These are phyloP conservation scores for Cudoniella acicularis DNA, from an alignment of 495 filamentous ascomycete species.

Conservation along the genomic window DNA sequence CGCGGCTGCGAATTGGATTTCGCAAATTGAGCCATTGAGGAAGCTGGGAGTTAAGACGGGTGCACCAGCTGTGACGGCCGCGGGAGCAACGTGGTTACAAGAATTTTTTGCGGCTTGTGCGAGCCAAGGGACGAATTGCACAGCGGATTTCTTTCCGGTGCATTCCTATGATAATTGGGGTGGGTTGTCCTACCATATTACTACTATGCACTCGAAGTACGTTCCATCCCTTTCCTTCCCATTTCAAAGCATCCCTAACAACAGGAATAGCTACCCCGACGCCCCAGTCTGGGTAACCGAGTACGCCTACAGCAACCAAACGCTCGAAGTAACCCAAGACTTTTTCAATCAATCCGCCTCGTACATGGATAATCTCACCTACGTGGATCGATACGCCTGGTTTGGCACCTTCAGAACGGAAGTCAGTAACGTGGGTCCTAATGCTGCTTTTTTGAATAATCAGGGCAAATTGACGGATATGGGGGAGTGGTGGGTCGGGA, in stretches of 20 bases:
- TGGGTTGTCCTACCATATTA: slow-evolving; percentile 67
- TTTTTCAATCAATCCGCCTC: slow-evolving; percentile 62
- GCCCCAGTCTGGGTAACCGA: slow-evolving; percentile 71
- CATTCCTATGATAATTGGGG: slow-evolving; percentile 80
- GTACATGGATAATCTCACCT: slow-evolving; percentile 61
- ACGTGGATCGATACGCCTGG: slow-evolving; percentile 62
- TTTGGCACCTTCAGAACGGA: slow-evolving; percentile 69
- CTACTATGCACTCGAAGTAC: slow-evolving; percentile 51
- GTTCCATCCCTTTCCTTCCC: slow-evolving; percentile 21
- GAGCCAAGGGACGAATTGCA: slow-evolving; percentile 47
- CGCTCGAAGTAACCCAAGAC: slow-evolving; percentile 48
- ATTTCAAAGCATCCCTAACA: neutral
- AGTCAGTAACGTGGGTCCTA: slow-evolving; percentile 65
- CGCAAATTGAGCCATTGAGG: slow-evolving; percentile 61
- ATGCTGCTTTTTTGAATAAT: slow-evolving; percentile 59
- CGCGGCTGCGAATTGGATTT: slow-evolving; percentile 64
- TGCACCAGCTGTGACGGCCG: slow-evolving; percentile 56
- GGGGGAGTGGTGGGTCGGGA: slow-evolving; percentile 69
- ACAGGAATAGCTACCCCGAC: slow-evolving; percentile 42
- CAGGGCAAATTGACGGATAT: slow-evolving; percentile 65
- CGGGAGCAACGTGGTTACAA: slow-evolving; percentile 60
- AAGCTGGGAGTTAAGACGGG: slow-evolving; percentile 53
- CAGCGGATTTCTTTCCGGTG: slow-evolving; percentile 66
- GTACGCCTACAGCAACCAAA: slow-evolving; percentile 50
- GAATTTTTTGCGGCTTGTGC: slow-evolving; percentile 55